Evolutionary conservation across 202 grass and related monocot genomes (phyloP), one percentile per base, ranked within the genome.

Genomic region (Schoenoplectus triqueter): DNA sequence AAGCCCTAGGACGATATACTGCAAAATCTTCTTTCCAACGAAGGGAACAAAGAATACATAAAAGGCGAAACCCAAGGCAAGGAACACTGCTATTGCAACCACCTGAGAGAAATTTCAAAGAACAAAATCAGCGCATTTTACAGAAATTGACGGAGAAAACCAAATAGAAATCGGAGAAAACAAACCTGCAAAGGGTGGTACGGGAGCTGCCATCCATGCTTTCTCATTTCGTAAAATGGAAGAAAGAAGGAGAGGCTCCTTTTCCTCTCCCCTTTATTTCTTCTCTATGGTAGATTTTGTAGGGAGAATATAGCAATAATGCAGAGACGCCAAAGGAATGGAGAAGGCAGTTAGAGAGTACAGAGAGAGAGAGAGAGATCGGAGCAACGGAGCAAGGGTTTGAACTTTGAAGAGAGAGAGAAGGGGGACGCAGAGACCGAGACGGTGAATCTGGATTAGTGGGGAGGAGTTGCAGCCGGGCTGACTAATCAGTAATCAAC

Each of bases 11-110:
- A 91, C 85, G 42, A 85, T 86, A 90, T 88, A 91, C 82, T 92
- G 89, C 69, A 93, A 85, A 18, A 80, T 10, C 59, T 87, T 91
- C 31, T 87, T 88, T 55, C 95, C 92, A 65, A 98, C 89, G 52
- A 98, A 98, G 8, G 95, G 95, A 55, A 93, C 90, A 86, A 98
- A 88, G 84, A 98, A 98, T 76, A 98, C 95, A 77, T 98, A 98
- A 87, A 95, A 98, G 69, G 95, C 92, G 85, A 98, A 98, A 8
- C 92, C 95, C 73, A 95, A 69, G 22, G 95, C 95, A 63, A 92
- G 84, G 81, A 98, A 98, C 51, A 98, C 95, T 17, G 95, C 92
- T 82, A 98, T 95, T 13, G 95, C 95, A n/a, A 95, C 95, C 79
- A 99, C 93, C 96, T 99, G 87, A 68, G 82, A 48, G 63, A 67